These are phyloP conservation scores for Ceratonia siliqua DNA, from an alignment of 306 rosid genomes.

Conservation along the genomic window DNA sequence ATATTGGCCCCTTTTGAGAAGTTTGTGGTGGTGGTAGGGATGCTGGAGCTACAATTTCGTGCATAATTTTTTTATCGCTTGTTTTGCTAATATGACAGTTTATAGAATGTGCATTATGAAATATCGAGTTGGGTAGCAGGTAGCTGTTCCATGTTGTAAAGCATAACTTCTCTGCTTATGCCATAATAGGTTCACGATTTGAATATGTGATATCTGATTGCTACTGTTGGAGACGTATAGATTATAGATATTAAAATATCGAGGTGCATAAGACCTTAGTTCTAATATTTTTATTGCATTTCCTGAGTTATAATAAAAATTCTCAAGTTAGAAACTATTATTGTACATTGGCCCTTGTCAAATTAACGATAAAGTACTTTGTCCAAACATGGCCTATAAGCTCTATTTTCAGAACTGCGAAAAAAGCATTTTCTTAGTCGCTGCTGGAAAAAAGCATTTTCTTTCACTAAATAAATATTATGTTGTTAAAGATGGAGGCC, in stretches of 20 bases:
- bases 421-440: not conserved
- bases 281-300: not conserved
- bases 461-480: not conserved
- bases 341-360: not conserved
- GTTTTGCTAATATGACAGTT: not conserved
- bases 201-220: not conserved
- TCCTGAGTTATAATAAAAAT: not conserved
- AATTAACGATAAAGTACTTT: not conserved
- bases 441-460: not conserved
- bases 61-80: not conserved
- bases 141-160: not conserved
- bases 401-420: not conserved
- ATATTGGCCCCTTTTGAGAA: not conserved
- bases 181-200: not conserved
- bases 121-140: not conserved
- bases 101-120: not conserved
- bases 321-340: not conserved
- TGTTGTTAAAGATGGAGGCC: not conserved
- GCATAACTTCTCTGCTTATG: not conserved
- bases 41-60: not conserved
- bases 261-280: not conserved
- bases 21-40: not conserved
- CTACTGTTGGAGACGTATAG: not conserved
- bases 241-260: not conserved
- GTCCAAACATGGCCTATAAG: not conserved